These are phyloP conservation scores for Podaxis sp. DNA, from an alignment of 768 basidiomycete genomes.

Conservation along the genomic window DNA sequence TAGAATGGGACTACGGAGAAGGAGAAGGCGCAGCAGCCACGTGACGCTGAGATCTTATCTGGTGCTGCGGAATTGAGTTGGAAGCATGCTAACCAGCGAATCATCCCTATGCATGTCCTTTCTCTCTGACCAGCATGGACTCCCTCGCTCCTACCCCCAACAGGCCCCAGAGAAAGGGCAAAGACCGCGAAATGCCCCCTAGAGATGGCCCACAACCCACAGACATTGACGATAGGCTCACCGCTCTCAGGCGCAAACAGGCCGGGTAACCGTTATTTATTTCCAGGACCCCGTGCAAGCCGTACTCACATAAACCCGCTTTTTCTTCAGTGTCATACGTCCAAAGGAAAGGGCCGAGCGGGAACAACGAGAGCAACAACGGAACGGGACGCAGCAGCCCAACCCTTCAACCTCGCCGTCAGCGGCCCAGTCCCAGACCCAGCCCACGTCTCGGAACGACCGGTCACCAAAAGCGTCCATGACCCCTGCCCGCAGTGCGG, in stretches of 20 bases:
- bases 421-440: constrained; percentile 19
- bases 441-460: constrained; percentile 23
- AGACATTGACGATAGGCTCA: constrained; percentile 56
- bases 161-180: constrained; percentile 35
- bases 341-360: constrained; percentile 48
- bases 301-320: constrained; percentile 4
- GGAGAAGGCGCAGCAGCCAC: constrained; percentile 13
- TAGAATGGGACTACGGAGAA: constrained; percentile 7
- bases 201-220: constrained; percentile 36
- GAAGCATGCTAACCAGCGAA: constrained; percentile 10
- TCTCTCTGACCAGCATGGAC: constrained; percentile 20
- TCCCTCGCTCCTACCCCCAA: constrained; percentile 1
- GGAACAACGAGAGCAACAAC: constrained; percentile 24
- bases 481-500: constrained; percentile 25
- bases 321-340: constrained; percentile 37
- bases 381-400: constrained; percentile 18
- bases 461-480: constrained; percentile 28
- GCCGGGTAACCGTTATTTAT: constrained; percentile 45
- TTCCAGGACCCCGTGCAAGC: not conserved
- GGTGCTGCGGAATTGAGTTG: constrained; percentile 15
- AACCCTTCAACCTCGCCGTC: constrained; percentile 26
- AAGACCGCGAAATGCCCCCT: constrained; percentile 37
- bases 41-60: constrained; percentile 15
- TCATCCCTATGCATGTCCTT: constrained; percentile 13
- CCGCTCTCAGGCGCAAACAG: constrained; percentile 63